phyloP scores from a whole-genome alignment of 1,284 basidiomycete species.

The Leucoagaricus sp. region DNA sequence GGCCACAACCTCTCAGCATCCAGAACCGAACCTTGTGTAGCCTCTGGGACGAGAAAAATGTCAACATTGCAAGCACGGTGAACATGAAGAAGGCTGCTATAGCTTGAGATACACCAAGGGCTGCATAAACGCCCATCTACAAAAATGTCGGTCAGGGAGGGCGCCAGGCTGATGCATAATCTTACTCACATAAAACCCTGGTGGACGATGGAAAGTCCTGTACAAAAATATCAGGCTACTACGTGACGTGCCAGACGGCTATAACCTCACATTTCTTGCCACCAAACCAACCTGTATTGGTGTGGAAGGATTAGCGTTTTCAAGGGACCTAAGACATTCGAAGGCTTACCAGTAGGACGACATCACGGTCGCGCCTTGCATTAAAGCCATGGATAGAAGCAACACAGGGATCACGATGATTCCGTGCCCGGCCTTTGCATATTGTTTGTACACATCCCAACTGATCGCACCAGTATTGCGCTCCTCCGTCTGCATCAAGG shows the following conservation, averaged over 20 bases:
- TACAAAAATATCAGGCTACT: conserved; percentile 12
- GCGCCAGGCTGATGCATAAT: neutral
- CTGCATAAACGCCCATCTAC: conserved; percentile 71
- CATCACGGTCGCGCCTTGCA: conserved; percentile 64
- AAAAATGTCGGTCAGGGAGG: conserved; percentile 12
- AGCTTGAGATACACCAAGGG: conserved; percentile 42
- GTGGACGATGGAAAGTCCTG: conserved; percentile 50
- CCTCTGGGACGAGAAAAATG: conserved; percentile 60
- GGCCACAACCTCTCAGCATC: neutral
- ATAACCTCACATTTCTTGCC: conserved; percentile 55
- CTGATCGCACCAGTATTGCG: conserved; percentile 61
- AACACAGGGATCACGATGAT: conserved; percentile 54
- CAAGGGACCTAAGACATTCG: neutral
- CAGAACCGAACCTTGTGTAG: conserved; percentile 34
- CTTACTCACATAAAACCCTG: conserved; percentile 60
- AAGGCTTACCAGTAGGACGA: conserved; percentile 58
- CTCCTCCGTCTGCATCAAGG: conserved; percentile 69
- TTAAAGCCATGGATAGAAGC: conserved; percentile 48
- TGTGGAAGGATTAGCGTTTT: neutral
- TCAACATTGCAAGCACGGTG: conserved; percentile 51
- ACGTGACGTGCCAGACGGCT: neutral
- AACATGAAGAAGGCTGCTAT: conserved; percentile 58
- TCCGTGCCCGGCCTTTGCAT: conserved; percentile 58
- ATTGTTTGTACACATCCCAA: conserved; percentile 51
- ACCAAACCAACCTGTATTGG: conserved; percentile 62